Base-by-base conservation (phyloP, 2,329 filamentous ascomycete species). In the Calycina herbarum region DNA sequence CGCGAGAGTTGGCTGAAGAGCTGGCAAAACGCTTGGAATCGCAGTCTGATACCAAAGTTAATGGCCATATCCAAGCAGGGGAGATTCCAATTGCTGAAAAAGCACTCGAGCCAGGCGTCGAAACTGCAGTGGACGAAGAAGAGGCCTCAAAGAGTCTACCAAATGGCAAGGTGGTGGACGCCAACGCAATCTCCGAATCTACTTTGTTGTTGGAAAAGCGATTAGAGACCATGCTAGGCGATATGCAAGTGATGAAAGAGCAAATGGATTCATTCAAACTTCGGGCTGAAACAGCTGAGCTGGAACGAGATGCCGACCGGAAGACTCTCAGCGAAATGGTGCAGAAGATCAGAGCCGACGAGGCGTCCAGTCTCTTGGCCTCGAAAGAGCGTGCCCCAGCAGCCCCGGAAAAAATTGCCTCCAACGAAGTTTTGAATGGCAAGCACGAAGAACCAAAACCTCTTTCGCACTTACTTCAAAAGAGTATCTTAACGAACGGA, bases 281-380 rank as follows among this genome's bases (percentile, higher is more conserved):
- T 64, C 88, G 92, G 35, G 93, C 93, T 8, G 91, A 97, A 76
- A 84, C 82, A 66, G 94, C 93, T 3, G 94, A 98, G 76, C 81
- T 85, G 8, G 93, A 97, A 72, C 86, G 89, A 57, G 87, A 89
- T 63, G 82, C 86, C 54, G 87, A 89, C 63, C 88, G 90, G 63
- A 89, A 90, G 76, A 90, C 89, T 1, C 79, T 99, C 57, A 89
- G 91, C 0, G 92, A 97, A 75, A 95, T 98, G 92, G 89, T 97
- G 13, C 83, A 92, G 72, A 89, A 90, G 70, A 90, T 97, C 64
- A 87, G 93, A 62, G 83, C 82, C 72, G 88, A 93, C 71, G 87
- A 88, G 71, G 86, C 85, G 70, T 83, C 81, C 35, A 66, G 73
- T 66, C 64, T 71, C 59, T 66, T 64, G 1, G 66, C 66, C 20